A percentile compares a stretch with the other conserved stretches of the same genome.
Evolutionary conservation across 148 eudicot species (phyloP).

Genomic region (Camellia granthamiana): DNA sequence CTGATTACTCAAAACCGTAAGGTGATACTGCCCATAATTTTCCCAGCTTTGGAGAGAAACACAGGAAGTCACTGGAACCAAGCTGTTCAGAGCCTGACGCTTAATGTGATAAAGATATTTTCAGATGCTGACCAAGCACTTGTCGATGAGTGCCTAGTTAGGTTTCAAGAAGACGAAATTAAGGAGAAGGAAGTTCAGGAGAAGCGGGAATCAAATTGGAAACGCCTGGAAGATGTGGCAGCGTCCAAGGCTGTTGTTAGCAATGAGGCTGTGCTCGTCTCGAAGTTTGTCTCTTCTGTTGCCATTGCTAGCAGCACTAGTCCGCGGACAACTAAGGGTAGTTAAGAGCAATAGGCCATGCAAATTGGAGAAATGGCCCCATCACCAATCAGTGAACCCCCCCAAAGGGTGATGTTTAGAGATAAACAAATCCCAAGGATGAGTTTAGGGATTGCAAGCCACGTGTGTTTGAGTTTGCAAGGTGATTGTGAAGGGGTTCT

Average conservation of each 20-base stretch:
- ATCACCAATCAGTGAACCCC: background rate
- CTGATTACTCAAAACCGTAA: constrained; percentile 46
- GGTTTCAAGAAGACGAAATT: constrained; percentile 42
- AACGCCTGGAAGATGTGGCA: constrained; percentile 46
- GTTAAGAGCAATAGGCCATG: constrained; percentile 14
- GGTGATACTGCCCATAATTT: constrained; percentile 42
- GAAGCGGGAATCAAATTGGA: constrained; percentile 47
- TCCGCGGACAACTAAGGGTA: background rate
- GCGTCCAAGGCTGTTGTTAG: constrained; percentile 34
- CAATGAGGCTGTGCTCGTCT: constrained; percentile 39
- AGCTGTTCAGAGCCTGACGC: constrained; percentile 52
- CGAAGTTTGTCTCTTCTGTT: constrained; percentile 26
- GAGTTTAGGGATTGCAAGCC: background rate
- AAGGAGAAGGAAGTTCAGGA: constrained; percentile 31
- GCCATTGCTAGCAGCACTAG: constrained; percentile 17
- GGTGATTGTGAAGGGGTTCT: constrained; percentile 16
- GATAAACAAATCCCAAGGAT: background rate
- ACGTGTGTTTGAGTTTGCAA: background rate
- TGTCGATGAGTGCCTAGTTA: constrained; percentile 41
- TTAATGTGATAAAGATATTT: constrained; percentile 43
- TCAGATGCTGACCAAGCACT: constrained; percentile 42
- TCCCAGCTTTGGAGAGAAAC: constrained; percentile 49
- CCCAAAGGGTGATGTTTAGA: background rate
- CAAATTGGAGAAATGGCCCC: background rate
- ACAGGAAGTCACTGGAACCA: constrained; percentile 54